phyloP scores from a whole-genome alignment of 805 yeast species.

The Teunomyces kruisii region DNA sequence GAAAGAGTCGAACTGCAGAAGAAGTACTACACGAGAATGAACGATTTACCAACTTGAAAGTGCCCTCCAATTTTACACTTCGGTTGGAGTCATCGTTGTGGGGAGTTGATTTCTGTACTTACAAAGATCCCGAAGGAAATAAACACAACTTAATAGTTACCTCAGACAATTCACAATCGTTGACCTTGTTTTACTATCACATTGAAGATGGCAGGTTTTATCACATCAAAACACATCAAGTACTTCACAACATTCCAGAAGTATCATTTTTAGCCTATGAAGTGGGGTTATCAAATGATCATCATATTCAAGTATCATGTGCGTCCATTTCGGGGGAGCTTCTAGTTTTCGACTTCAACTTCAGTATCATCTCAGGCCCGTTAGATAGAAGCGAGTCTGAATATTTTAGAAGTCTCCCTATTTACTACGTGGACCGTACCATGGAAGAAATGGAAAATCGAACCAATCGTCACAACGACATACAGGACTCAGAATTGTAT shows the following conservation, averaged over 20 bases:
- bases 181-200: slow-evolving; percentile 42
- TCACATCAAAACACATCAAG: slow-evolving; percentile 37
- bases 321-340: slow-evolving; percentile 51
- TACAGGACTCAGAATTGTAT: slow-evolving; percentile 1
- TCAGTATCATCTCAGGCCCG: slow-evolving; percentile 27
- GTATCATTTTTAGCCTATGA: slow-evolving; percentile 37
- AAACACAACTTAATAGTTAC: slow-evolving; percentile 40
- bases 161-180: slow-evolving; percentile 54
- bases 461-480: slow-evolving; percentile 2
- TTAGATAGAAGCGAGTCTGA: slow-evolving; percentile 15
- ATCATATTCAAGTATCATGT: slow-evolving; percentile 32
- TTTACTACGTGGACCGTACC: slow-evolving; percentile 27
- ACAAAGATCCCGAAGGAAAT: slow-evolving; percentile 11
- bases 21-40: slow-evolving; percentile 5
- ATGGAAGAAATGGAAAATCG: slow-evolving; percentile 24
- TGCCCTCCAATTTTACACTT: slow-evolving; percentile 27
- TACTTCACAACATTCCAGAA: slow-evolving; percentile 57
- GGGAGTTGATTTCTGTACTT: slow-evolving; percentile 52
- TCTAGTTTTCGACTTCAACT: slow-evolving; percentile 36
- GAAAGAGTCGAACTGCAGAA: not conserved
- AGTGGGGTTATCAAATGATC: slow-evolving; percentile 16
- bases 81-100: slow-evolving; percentile 52
- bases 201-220: slow-evolving; percentile 23
- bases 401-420: slow-evolving; percentile 7
- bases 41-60: slow-evolving; percentile 18